A percentile compares a stretch with the other conserved stretches of the same genome.
These are phyloP conservation scores for Mimosa bimucronata DNA, from an alignment of 306 rosid genomes.

Conservation along the genomic window DNA sequence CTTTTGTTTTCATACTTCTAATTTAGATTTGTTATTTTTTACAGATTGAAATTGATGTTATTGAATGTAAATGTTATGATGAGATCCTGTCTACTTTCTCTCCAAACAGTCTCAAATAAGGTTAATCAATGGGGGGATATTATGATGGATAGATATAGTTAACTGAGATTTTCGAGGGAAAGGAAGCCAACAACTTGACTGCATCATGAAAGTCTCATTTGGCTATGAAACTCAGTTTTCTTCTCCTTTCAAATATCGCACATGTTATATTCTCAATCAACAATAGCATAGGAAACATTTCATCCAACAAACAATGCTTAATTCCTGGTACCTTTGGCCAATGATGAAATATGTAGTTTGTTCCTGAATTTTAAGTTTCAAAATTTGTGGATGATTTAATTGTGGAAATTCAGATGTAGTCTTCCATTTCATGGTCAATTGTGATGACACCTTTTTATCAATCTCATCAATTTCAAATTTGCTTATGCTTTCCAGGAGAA, in stretches of 20 bases:
- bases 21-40: constrained; percentile 6
- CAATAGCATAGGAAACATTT: not conserved
- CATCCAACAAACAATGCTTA: not conserved
- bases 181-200: not conserved
- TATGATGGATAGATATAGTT: not conserved
- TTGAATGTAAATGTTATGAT: constrained; percentile 13
- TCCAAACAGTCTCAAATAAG: constrained; percentile 16
- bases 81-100: not conserved
- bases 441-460: not conserved
- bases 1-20: not conserved
- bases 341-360: not conserved
- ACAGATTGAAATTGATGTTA: not conserved
- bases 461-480: constrained; percentile 16
- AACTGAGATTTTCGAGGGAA: constrained; percentile 2
- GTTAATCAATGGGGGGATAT: constrained; percentile 6
- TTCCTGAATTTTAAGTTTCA: not conserved
- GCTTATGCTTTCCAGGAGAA: constrained; percentile 49
- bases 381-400: not conserved
- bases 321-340: constrained; percentile 9
- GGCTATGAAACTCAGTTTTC: not conserved
- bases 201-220: constrained; percentile 1
- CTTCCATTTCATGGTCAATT: not conserved
- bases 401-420: constrained; percentile 19
- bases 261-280: constrained; percentile 2
- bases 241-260: constrained; percentile 1